Evolutionary conservation across 176 grass and related monocot genomes (phyloP).

Genomic region (Cenchrus fungigraminus): DNA sequence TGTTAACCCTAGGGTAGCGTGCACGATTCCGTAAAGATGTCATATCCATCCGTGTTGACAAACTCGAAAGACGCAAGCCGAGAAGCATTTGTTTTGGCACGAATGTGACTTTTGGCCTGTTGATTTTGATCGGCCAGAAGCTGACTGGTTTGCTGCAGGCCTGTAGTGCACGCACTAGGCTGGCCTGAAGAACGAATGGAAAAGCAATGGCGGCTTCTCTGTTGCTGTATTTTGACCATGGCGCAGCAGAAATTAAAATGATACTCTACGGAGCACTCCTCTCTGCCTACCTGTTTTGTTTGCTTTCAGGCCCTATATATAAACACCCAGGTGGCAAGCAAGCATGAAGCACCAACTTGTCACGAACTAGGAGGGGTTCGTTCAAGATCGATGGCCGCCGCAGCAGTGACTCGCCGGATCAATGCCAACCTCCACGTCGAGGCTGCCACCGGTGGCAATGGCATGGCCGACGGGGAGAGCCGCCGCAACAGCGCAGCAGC

Average conservation of each 20-base stretch:
- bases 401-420: constrained; percentile 35
- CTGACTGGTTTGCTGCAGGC: neutral
- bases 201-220: constrained; percentile 7
- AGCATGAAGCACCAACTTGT: neutral
- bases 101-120: constrained; percentile 14
- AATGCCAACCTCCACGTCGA: constrained; percentile 31
- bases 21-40: constrained; percentile 19
- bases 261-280: neutral
- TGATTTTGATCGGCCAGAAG: constrained; percentile 27
- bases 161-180: neutral
- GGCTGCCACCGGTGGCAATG: too few relatives aligned
- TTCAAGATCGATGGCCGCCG: neutral
- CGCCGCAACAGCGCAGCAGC: neutral
- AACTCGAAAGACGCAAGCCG: neutral
- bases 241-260: neutral
- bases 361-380: neutral
- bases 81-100: neutral
- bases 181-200: neutral
- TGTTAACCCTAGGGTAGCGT: neutral
- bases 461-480: neutral
- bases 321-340: neutral
- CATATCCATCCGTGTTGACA: constrained; percentile 7
- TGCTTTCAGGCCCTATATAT: constrained; percentile 39
- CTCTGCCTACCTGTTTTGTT: neutral
- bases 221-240: constrained; percentile 40